These are phyloP conservation scores for Aethionema arabicum DNA, from an alignment of 345 rosid genomes.

Conservation along the genomic window DNA sequence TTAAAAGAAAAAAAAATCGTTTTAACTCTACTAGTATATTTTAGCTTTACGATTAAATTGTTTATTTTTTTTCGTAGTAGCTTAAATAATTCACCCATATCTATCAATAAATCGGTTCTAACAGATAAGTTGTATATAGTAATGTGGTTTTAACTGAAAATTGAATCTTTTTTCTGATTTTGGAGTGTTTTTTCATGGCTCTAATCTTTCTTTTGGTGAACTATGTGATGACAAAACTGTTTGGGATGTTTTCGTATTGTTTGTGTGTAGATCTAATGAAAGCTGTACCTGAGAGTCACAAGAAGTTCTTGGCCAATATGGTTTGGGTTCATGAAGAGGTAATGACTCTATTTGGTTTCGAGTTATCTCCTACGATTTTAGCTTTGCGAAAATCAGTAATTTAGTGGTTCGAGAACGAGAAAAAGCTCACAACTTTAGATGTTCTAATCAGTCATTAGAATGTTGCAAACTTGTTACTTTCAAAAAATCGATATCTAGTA, in stretches of 20 bases:
- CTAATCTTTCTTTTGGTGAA: neutral
- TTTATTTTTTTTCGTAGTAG: no score
- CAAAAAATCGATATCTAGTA: no score
- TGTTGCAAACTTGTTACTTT: no score
- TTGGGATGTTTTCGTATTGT: neutral
- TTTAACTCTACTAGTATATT: no score
- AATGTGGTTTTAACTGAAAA: neutral
- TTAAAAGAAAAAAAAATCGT: no score
- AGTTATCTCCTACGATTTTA: neutral
- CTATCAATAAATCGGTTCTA: neutral
- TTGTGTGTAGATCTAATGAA: constrained; percentile 52
- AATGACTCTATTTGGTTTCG: neutral
- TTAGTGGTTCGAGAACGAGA: neutral
- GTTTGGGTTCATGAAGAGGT: constrained; percentile 88
- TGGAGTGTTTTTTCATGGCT: constrained; percentile 1
- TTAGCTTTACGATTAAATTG: no score
- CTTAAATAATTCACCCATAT: neutral
- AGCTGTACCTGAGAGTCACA: constrained; percentile 74
- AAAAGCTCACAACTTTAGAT: no score
- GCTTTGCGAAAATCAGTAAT: neutral
- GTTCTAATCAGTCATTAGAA: no score
- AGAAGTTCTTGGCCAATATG: constrained; percentile 68
- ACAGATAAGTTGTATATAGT: neutral
- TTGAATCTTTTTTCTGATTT: neutral
- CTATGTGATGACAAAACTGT: neutral